These are phyloP conservation scores for Fusarium gaditjirri DNA, from an alignment of 2,329 filamentous ascomycete species.

Conservation along the genomic window DNA sequence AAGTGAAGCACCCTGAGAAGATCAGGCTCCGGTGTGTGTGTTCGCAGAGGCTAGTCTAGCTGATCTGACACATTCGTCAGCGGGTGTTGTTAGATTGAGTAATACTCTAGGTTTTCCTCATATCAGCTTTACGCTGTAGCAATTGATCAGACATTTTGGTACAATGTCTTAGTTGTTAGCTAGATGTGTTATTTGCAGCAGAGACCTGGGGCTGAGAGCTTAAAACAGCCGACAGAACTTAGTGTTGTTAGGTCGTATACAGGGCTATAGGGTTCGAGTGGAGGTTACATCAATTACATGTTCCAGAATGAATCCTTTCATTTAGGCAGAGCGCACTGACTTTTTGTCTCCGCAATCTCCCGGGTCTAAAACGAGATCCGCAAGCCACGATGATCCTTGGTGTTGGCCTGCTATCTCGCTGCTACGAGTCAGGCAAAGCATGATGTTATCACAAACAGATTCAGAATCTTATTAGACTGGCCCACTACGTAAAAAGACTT, in stretches of 20 bases:
- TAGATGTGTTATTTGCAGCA: no score
- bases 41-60: conserved; percentile 8
- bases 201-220: no score
- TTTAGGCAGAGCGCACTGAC: background rate
- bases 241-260: background rate
- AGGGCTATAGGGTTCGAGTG: conserved; percentile 1
- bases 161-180: no score
- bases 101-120: no score
- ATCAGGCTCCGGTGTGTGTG: conserved; percentile 36
- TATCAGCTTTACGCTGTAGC: no score
- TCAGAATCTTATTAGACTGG: background rate
- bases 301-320: background rate
- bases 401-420: background rate
- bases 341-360: background rate
- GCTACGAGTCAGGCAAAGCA: background rate
- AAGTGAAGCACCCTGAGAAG: conserved; percentile 38
- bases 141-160: no score
- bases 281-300: background rate
- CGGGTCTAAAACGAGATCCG: background rate
- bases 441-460: background rate
- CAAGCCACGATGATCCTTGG: background rate
- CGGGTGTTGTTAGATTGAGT: background rate
- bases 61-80: background rate
- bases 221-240: no score
- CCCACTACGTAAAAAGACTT: background rate